Percentiles rank a stretch among this genome's conserved stretches.
phyloP scores from a whole-genome alignment of 805 yeast species.

The Lachancea mirantina region DNA sequence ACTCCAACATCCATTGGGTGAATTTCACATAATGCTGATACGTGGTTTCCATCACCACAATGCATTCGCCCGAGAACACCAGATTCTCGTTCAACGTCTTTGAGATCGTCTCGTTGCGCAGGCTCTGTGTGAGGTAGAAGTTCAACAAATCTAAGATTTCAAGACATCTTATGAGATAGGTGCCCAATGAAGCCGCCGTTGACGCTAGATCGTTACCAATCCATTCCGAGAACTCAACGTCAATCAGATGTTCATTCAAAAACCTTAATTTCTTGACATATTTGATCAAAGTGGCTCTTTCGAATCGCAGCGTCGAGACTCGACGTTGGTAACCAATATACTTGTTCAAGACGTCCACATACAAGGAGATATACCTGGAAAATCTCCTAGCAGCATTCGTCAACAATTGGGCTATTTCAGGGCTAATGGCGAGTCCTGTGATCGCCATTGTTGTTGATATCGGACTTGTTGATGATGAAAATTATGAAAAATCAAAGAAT shows the following conservation, averaged over 20 bases:
- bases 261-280: constrained; percentile 31
- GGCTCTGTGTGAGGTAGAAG: constrained; percentile 26
- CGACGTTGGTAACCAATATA: constrained; percentile 28
- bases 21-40: constrained; percentile 30
- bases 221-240: constrained; percentile 8
- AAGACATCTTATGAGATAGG: constrained; percentile 20
- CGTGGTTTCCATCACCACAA: constrained; percentile 23
- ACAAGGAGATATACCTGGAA: constrained; percentile 23
- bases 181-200: constrained; percentile 17
- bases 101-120: constrained; percentile 29
- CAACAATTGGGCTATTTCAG: no score
- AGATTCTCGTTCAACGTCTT: constrained; percentile 28
- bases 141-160: constrained; percentile 28
- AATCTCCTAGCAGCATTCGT: constrained; percentile 13
- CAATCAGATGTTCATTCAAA: constrained; percentile 23
- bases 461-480: no score
- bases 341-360: constrained; percentile 27
- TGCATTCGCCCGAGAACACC: constrained; percentile 17
- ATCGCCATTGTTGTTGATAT: no score
- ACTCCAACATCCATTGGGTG: constrained; percentile 32
- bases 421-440: no score
- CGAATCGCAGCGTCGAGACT: constrained; percentile 26
- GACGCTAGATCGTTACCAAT: constrained; percentile 7
- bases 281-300: constrained; percentile 29
- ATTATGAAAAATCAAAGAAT: no score